Conservation (phyloP, 2,329 filamentous ascomycete genomes). For the Hypoxylon sp. region DNA sequence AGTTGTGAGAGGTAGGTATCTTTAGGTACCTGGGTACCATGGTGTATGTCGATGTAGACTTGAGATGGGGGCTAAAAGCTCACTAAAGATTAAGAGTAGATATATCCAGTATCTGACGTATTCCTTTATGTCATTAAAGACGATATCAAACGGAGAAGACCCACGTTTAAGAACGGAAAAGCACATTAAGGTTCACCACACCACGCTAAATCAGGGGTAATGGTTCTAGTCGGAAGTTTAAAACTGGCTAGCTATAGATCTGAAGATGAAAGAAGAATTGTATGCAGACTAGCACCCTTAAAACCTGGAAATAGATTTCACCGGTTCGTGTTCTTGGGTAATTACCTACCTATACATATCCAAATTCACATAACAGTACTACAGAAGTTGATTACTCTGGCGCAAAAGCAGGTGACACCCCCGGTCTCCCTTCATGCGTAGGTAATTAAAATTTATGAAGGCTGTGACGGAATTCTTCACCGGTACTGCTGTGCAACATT, state of each 20-base stretch:
- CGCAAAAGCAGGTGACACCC: constrained; percentile 5
- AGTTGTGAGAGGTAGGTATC: too few species aligned
- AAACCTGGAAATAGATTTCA: not conserved
- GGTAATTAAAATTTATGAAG: constrained; percentile 12
- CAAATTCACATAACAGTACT: not conserved
- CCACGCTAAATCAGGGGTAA: not conserved
- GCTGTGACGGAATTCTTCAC: constrained; percentile 11
- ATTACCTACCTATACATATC: not conserved
- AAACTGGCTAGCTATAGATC: not conserved
- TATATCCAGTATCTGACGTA: not conserved
- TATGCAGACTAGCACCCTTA: not conserved
- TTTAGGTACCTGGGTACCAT: not conserved
- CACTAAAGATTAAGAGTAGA: not conserved
- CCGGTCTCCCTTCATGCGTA: not conserved
- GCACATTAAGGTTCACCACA: not conserved
- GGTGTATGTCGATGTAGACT: not conserved
- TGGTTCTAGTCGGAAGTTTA: not conserved
- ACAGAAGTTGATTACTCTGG: not conserved
- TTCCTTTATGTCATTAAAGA: not conserved
- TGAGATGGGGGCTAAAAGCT: not conserved
- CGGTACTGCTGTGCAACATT: constrained; percentile 20
- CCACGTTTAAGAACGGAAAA: not conserved
- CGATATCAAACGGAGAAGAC: not conserved
- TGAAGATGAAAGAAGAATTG: not conserved
- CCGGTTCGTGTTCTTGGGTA: not conserved